These are phyloP conservation scores for Neoscytalidium dimidiatum DNA, from an alignment of 2,329 filamentous ascomycete species.

Conservation along the genomic window DNA sequence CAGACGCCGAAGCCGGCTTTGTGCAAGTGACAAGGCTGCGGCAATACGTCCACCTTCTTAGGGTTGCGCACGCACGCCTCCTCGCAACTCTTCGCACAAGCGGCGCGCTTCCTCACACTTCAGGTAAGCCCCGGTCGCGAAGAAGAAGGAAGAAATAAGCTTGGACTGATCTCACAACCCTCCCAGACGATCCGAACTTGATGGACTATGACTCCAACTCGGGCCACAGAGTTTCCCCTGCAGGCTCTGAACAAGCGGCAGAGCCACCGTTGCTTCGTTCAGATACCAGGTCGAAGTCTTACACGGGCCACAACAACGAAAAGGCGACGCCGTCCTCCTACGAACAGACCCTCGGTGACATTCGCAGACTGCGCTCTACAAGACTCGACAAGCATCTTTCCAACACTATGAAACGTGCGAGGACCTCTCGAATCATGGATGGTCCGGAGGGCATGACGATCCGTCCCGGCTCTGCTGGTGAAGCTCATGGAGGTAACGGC, in stretches of 20 bases:
- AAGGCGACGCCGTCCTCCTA: slow-evolving; percentile 68
- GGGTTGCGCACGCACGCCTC: slow-evolving; percentile 86
- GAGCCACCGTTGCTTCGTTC: slow-evolving; percentile 60
- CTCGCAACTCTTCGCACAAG: slow-evolving; percentile 83
- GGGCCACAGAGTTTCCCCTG: slow-evolving; percentile 58
- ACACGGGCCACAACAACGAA: slow-evolving; percentile 60
- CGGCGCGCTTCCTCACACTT: slow-evolving; percentile 74
- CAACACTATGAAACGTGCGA: slow-evolving; percentile 85
- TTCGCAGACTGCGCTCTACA: slow-evolving; percentile 86
- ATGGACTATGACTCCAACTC: slow-evolving; percentile 68
- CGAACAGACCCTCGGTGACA: slow-evolving; percentile 94
- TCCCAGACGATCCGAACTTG: slow-evolving; percentile 67
- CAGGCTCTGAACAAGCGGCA: slow-evolving; percentile 42
- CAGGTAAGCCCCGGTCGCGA: slow-evolving; percentile 48
- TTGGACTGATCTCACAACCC: slow-evolving; percentile 29
- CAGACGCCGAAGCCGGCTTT: slow-evolving; percentile 64
- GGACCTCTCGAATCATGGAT: slow-evolving; percentile 90
- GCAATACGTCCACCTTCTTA: slow-evolving; percentile 90
- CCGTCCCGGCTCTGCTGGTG: slow-evolving; percentile 67
- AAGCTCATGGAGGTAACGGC: slow-evolving; percentile 46
- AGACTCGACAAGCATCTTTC: slow-evolving; percentile 93
- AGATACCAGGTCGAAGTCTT: slow-evolving; percentile 73
- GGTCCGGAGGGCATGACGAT: slow-evolving; percentile 67
- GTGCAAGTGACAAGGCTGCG: slow-evolving; percentile 80
- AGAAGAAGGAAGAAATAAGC: neutral